Percentiles rank a stretch among this genome's conserved stretches.
These are phyloP conservation scores for Miscanthus sacchariflorus DNA, from an alignment of 202 grass and related monocot genomes.

Conservation along the genomic window DNA sequence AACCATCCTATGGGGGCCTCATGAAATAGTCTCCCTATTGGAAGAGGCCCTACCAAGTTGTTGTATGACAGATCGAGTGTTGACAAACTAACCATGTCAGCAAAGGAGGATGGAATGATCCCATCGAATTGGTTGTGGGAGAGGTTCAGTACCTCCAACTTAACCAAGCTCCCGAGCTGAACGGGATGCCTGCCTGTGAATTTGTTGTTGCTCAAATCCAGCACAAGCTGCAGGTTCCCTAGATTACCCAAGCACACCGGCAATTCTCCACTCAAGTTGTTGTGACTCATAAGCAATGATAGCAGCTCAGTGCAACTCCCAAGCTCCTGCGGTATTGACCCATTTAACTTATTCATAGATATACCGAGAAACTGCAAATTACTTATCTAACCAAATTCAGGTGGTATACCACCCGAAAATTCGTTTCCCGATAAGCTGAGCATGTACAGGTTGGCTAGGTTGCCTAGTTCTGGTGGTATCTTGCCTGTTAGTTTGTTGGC, in stretches of 20 bases:
- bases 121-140: slow-evolving; percentile 34
- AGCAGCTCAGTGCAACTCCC: neutral
- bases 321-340: neutral
- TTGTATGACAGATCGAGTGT: slow-evolving; percentile 20
- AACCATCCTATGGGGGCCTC: neutral
- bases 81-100: neutral
- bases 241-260: slow-evolving; percentile 10
- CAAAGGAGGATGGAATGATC: slow-evolving; percentile 4
- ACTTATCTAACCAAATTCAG: neutral
- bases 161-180: too few species aligned
- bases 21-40: slow-evolving; percentile 1
- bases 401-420: too few species aligned
- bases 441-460: neutral
- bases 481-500: slow-evolving; percentile 21
- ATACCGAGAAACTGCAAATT: slow-evolving; percentile 3
- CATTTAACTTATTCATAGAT: slow-evolving; percentile 16
- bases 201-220: too few species aligned
- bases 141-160: slow-evolving; percentile 14
- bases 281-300: neutral
- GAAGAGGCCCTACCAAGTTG: slow-evolving; percentile 18
- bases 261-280: neutral
- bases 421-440: neutral
- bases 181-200: too few species aligned
- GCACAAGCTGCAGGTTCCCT: neutral
- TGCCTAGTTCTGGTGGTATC: slow-evolving; percentile 11